Base-by-base conservation (phyloP, 2,329 filamentous ascomycete genomes). In the Colletotrichum filicis region DNA sequence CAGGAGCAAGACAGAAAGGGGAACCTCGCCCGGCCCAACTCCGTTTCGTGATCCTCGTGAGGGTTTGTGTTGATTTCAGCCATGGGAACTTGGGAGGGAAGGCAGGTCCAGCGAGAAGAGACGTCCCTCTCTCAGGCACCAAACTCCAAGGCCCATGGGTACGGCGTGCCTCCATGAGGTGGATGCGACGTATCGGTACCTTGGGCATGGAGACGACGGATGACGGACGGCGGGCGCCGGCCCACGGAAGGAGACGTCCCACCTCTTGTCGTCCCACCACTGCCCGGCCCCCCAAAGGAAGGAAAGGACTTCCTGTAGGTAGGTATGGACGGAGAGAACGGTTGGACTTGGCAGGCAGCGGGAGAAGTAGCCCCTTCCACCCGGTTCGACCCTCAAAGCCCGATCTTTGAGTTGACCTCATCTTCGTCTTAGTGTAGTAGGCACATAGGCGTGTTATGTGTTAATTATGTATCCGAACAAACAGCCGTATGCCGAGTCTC, bases 241-340 rank as follows among this genome's bases (percentile, higher is more conserved):
- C 19, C 26, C 62, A 60, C 55, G 68, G 68, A 70, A 66, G 49
- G 64, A 67, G 68, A 57, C 49, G 57, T 62, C 42, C 42, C 8
- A 49, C 42, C 16, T 49, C 64, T 71, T 35, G 68, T 68, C 68
- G 64, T 71, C 68, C 68, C 68, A 71, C 68, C 49, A 61, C 55
- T 55, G 57, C n/a, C 58, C 24, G 57, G 28, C 58, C 19, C 58
- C 58, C 58, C 30, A 52, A 30, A 68, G 49, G 65, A 46, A 65
- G 46, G 9, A 32, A 32, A 16, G 22, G 35, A 8, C 24, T 8
- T 42, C 14, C 35, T 6, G 30, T 11, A 32, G 30, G 30, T 32
- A 32, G 30, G 30, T 32, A 32, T 32, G 30, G 30, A 42, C 37
- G 37, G 14, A 42, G 19, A 16, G 37, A 42, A 19, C 28, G 28